Conservation (phyloP, 2,329 filamentous ascomycete species). For the Reticulascus tulasneorum region DNA sequence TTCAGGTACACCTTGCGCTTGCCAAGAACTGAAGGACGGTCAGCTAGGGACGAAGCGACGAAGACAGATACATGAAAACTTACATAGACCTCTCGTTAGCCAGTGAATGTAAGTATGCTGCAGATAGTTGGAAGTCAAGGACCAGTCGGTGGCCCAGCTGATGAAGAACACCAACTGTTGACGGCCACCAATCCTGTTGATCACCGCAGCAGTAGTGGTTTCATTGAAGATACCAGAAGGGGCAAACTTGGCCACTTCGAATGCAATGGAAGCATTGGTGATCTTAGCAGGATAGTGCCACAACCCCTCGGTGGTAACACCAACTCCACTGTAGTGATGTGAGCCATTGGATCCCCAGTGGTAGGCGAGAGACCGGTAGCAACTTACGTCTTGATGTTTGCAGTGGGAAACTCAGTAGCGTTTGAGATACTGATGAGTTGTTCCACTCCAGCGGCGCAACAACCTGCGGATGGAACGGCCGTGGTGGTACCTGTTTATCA, state of each 20-base stretch:
- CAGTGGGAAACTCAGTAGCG: slow-evolving; percentile 46
- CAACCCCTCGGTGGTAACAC: slow-evolving; percentile 45
- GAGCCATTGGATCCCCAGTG: background rate
- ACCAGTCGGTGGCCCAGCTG: slow-evolving; percentile 40
- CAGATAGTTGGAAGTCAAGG: slow-evolving; percentile 49
- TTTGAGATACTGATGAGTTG: slow-evolving; percentile 53
- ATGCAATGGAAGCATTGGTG: slow-evolving; percentile 48
- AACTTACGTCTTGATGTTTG: slow-evolving; percentile 48
- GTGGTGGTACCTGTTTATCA: too few relatives aligned
- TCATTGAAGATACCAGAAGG: slow-evolving; percentile 33
- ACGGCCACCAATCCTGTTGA: slow-evolving; percentile 53
- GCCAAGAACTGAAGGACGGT: slow-evolving; percentile 43
- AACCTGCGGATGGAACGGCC: slow-evolving; percentile 31
- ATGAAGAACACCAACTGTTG: slow-evolving; percentile 62
- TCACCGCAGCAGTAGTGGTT: slow-evolving; percentile 50
- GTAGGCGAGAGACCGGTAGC: slow-evolving; percentile 5
- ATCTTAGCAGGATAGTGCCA: slow-evolving; percentile 58
- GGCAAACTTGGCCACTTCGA: slow-evolving; percentile 49
- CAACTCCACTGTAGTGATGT: slow-evolving; percentile 27
- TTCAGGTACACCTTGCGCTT: slow-evolving; percentile 50
- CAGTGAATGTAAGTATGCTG: slow-evolving; percentile 62
- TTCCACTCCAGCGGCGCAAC: slow-evolving; percentile 43
- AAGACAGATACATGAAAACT: slow-evolving; percentile 15
- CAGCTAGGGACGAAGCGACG: slow-evolving; percentile 2
- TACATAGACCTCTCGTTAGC: slow-evolving; percentile 56